Conservation (phyloP, 352 stramenopile genomes). For the Pythium myriotylum region DNA sequence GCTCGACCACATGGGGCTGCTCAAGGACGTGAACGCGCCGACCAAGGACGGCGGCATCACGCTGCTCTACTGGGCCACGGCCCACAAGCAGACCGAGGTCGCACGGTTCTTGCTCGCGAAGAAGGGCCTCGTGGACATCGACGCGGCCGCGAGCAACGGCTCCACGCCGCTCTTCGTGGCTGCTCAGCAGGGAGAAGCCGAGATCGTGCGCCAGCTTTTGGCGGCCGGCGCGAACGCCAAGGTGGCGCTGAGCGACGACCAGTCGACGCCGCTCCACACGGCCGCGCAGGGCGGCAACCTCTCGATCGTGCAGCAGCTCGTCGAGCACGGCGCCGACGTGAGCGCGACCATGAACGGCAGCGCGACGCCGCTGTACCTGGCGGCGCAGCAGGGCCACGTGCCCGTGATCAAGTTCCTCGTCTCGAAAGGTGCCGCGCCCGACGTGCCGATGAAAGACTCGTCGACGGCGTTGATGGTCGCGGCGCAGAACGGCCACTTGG, state of each 20-base stretch:
- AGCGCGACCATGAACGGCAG: slow-evolving; percentile 29
- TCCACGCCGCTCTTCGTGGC: slow-evolving; percentile 51
- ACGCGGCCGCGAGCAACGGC: slow-evolving; percentile 29
- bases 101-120: slow-evolving; percentile 27
- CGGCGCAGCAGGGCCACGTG: slow-evolving; percentile 30
- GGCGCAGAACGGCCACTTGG: slow-evolving; percentile 31
- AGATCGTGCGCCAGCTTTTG: slow-evolving; percentile 65
- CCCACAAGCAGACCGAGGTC: slow-evolving; percentile 33
- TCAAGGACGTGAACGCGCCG: slow-evolving; percentile 25
- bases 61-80: slow-evolving; percentile 33
- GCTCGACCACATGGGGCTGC: slow-evolving; percentile 26
- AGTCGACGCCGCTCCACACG: slow-evolving; percentile 28
- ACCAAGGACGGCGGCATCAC: slow-evolving; percentile 28
- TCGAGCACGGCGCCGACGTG: slow-evolving; percentile 28
- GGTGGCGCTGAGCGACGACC: slow-evolving; percentile 21
- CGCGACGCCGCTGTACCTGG: slow-evolving; percentile 46
- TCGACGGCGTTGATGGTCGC: slow-evolving; percentile 30
- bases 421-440: slow-evolving; percentile 12
- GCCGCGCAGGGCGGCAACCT: slow-evolving; percentile 22
- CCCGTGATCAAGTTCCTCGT: slow-evolving; percentile 29
- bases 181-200: slow-evolving; percentile 58
- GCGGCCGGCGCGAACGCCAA: slow-evolving; percentile 60
- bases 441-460: slow-evolving; percentile 29
- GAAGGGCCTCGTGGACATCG: slow-evolving; percentile 14
- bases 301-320: slow-evolving; percentile 27